Evolutionary conservation across 2,329 filamentous ascomycete species (phyloP).

Genomic region (Akanthomyces dipterigenus): DNA sequence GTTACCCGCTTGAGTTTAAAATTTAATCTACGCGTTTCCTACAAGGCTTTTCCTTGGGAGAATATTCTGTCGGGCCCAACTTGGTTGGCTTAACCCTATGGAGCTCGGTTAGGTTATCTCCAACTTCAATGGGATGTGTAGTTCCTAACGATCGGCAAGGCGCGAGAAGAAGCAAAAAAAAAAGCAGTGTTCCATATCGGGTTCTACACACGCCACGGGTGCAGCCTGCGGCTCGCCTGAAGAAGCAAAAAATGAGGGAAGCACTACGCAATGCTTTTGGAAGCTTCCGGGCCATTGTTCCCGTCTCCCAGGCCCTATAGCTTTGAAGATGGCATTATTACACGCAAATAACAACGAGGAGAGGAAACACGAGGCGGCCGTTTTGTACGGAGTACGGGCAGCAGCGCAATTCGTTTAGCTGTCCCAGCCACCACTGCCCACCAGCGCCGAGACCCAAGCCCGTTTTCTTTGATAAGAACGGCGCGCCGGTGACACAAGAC

Average conservation of each 20-base stretch:
- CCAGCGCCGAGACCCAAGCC: neutral
- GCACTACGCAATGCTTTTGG: neutral
- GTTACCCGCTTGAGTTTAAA: too few species aligned
- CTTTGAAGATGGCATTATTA: neutral
- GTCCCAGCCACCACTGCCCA: neutral
- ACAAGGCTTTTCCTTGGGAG: too few species aligned
- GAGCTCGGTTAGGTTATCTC: too few species aligned
- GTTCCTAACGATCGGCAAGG: neutral
- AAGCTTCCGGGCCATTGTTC: neutral
- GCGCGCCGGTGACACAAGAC: neutral
- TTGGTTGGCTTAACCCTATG: too few species aligned
- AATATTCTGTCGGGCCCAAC: too few species aligned
- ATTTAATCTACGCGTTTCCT: too few species aligned
- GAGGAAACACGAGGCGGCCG: too few species aligned
- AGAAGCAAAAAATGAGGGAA: neutral
- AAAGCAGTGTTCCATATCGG: neutral
- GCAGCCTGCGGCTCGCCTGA: neutral
- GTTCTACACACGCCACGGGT: neutral
- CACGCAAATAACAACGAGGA: too few species aligned
- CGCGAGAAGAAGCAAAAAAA: neutral
- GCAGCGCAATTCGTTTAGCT: too few species aligned
- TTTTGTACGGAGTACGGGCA: too few species aligned
- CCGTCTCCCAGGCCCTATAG: neutral
- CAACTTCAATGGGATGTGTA: neutral
- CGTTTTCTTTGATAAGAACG: neutral